Percentiles rank a stretch among this genome's conserved stretches.
These are phyloP conservation scores for Citrus sp. DNA, from an alignment of 345 rosid genomes.

Conservation along the genomic window DNA sequence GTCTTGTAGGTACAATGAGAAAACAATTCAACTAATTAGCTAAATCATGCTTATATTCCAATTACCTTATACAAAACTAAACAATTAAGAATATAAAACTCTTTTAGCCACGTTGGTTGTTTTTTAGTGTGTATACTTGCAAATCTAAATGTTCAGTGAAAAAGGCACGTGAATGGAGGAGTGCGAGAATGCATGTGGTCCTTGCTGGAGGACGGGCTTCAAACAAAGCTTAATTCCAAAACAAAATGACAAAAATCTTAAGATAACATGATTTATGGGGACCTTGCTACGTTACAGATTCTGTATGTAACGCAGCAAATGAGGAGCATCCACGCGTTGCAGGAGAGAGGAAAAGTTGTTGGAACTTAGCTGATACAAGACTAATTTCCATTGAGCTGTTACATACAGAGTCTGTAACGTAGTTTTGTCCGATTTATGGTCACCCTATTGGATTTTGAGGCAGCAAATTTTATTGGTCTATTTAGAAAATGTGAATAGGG, in stretches of 20 bases:
- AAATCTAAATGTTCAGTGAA: not conserved
- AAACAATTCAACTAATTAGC: constrained; percentile 3
- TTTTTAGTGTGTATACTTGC: not conserved
- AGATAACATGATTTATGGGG: not conserved
- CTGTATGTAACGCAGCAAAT: no score
- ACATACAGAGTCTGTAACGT: no score
- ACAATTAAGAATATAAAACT: not conserved
- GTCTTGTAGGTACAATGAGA: not conserved
- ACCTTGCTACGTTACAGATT: no score
- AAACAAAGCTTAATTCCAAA: constrained; percentile 21
- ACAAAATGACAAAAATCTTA: constrained; percentile 28
- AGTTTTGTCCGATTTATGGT: not conserved
- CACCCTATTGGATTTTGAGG: constrained; percentile 5
- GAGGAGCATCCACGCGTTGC: no score
- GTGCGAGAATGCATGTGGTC: constrained; percentile 33
- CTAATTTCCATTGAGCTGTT: no score
- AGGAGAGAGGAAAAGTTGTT: no score
- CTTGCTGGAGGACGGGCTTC: constrained; percentile 22
- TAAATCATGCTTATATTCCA: constrained; percentile 18
- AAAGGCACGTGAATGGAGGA: constrained; percentile 19
- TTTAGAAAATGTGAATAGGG: constrained; percentile 2
- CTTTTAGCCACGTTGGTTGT: constrained; percentile 7
- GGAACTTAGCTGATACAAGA: no score
- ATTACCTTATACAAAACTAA: not conserved
- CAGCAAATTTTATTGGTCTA: not conserved